Evolutionary conservation across 768 basidiomycete genomes (phyloP).

Genomic region (Leccinum boreale): DNA sequence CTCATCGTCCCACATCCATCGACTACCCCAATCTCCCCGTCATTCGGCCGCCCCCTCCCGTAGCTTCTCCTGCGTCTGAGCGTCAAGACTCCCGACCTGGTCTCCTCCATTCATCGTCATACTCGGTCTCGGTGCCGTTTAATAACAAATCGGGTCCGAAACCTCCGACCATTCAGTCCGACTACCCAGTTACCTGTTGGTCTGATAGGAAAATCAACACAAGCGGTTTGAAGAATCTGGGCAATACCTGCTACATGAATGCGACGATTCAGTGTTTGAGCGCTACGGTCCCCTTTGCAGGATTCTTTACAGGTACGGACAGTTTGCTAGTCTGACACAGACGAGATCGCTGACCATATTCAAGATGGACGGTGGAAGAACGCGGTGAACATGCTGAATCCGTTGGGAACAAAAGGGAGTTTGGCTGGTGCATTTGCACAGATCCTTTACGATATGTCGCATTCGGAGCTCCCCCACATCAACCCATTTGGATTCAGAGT

Average conservation of each 20-base stretch:
- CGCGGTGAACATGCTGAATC: conserved; percentile 82
- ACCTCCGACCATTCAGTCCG: conserved; percentile 66
- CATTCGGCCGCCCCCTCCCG: conserved; percentile 77
- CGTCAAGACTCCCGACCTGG: conserved; percentile 72
- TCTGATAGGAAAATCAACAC: conserved; percentile 72
- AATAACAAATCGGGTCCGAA: conserved; percentile 40
- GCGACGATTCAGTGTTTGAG: conserved; percentile 95
- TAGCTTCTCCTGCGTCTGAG: conserved; percentile 64
- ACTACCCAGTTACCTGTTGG: conserved; percentile 86
- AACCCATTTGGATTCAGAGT: conserved; percentile 85
- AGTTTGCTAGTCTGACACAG: neutral
- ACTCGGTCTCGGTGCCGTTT: conserved; percentile 23
- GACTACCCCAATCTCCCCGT: conserved; percentile 80
- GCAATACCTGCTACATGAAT: conserved; percentile 99
- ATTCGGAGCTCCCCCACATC: conserved; percentile 77
- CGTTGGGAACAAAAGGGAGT: conserved; percentile 82
- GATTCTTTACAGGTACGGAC: conserved; percentile 79
- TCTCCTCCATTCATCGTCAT: conserved; percentile 37
- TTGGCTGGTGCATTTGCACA: conserved; percentile 80
- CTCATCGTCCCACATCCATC: conserved; percentile 48
- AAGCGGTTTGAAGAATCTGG: conserved; percentile 89
- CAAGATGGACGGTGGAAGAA: conserved; percentile 77
- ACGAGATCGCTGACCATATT: conserved; percentile 2
- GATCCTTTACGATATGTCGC: conserved; percentile 84
- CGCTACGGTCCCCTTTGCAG: conserved; percentile 89